These are phyloP conservation scores for Phaeoacremonium minimum DNA, from an alignment of 2,329 filamentous ascomycete species.

Conservation along the genomic window DNA sequence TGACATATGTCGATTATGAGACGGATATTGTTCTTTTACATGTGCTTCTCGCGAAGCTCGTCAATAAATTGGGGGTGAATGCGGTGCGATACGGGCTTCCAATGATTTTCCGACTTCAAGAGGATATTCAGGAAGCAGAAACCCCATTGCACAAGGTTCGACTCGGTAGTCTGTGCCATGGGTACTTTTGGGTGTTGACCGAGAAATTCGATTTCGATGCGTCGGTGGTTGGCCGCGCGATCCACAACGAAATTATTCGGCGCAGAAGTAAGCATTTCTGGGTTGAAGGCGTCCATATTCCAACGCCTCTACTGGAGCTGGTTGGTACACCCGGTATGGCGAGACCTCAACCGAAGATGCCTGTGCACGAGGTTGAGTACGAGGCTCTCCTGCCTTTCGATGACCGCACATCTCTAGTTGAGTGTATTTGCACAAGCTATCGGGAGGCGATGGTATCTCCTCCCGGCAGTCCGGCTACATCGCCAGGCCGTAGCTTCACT, in stretches of 20 bases:
- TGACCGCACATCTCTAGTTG: conserved; percentile 66
- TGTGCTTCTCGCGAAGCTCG: conserved; percentile 69
- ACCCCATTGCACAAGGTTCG: conserved; percentile 69
- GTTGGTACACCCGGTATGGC: conserved; percentile 51
- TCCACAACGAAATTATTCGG: conserved; percentile 72
- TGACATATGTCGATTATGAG: conserved; percentile 69
- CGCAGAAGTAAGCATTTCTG: conserved; percentile 73
- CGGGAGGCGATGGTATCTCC: conserved; percentile 57
- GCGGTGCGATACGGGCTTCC: conserved; percentile 73
- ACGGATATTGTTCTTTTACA: conserved; percentile 74
- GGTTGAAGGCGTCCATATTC: conserved; percentile 70
- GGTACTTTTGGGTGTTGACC: conserved; percentile 78
- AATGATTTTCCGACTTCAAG: conserved; percentile 85
- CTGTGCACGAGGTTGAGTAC: conserved; percentile 50
- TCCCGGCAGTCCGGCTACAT: conserved; percentile 64
- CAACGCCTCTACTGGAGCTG: conserved; percentile 58
- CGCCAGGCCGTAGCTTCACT: conserved; percentile 61
- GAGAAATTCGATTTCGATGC: conserved; percentile 74
- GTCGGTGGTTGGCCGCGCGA: conserved; percentile 62
- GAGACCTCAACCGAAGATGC: conserved; percentile 38
- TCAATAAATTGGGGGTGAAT: conserved; percentile 77
- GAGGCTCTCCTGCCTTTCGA: conserved; percentile 72
- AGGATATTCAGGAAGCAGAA: conserved; percentile 68
- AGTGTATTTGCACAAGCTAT: conserved; percentile 70
- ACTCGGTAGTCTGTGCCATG: conserved; percentile 79